Conservation (phyloP, 1,284 basidiomycete species). For the Rhodofomes roseus region DNA sequence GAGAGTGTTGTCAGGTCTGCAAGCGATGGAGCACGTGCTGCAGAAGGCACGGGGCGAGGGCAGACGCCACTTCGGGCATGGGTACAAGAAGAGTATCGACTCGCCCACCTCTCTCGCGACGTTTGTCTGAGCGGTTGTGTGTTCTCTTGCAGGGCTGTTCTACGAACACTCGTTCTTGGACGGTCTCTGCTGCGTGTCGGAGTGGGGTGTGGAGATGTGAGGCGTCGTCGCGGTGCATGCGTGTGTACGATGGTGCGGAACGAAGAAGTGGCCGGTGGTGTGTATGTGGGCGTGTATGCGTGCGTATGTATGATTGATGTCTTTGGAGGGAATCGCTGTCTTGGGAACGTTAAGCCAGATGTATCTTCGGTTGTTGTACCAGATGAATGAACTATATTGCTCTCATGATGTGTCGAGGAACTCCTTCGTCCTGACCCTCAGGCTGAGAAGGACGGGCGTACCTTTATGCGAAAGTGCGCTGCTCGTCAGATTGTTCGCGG, state of each 20-base stretch:
- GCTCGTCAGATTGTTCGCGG: too few relatives aligned
- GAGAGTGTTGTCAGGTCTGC: conserved; percentile 48
- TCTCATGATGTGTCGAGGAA: too few relatives aligned
- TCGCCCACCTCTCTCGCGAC: conserved; percentile 5
- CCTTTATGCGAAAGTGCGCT: too few relatives aligned
- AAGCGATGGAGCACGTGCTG: conserved; percentile 81
- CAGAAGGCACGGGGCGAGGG: conserved; percentile 60
- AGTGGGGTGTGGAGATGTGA: background rate
- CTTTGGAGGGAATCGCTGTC: too few relatives aligned
- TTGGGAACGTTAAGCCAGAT: too few relatives aligned
- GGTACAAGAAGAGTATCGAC: conserved; percentile 62
- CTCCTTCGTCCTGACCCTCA: too few relatives aligned
- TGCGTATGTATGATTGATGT: too few relatives aligned
- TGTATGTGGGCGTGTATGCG: too few relatives aligned
- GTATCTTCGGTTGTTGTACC: too few relatives aligned
- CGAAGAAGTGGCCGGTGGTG: background rate
- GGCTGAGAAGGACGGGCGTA: too few relatives aligned
- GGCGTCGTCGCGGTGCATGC: background rate
- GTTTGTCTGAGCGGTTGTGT: conserved; percentile 2
- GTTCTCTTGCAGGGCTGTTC: background rate
- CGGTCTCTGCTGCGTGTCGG: background rate
- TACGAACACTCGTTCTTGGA: background rate
- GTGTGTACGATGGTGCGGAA: background rate
- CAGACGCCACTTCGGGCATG: conserved; percentile 56
- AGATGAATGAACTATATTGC: too few relatives aligned